Evolutionary conservation across 2,329 filamentous ascomycete genomes (phyloP), one percentile per base, ranked within the genome.

Genomic region (Pezicula radicicola): DNA sequence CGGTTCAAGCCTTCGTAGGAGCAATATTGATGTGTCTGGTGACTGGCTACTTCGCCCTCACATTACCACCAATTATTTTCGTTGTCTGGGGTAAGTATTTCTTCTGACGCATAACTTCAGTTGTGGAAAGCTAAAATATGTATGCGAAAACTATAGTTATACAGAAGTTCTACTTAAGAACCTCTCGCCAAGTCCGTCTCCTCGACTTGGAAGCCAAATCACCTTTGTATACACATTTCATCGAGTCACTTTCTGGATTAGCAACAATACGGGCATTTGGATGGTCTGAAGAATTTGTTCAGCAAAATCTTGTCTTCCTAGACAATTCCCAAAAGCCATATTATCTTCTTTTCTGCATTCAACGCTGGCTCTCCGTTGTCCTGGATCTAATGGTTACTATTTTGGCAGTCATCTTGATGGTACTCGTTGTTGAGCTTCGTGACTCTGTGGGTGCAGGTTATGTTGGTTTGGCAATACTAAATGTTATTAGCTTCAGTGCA

Each of bases 341-440:
- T 50, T 85, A 85, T 58, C 70, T 83, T 0, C 69, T 84, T 6
- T 78, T 74, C 52, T 75, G 76, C 45, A 74, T 83, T 2, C 83
- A 85, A 60, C 72, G 78, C 21, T 85, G 81, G 81, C 71, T 85
- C 1, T 69, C 63, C 0, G 68, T 84, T 0, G 71, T 75, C 0
- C 49, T 64, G 0, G 59, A 62, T 37, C 51, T 64, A n/a, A 39
- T 63, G 9, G 58, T 60, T 7, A 51, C 39, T 16, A 57, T 59
- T 6, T 49, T 71, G 1, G 68, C 68, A 4, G 56, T 64, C 10
- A 57, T 66, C 10, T 49, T 72, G 18, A 66, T 68, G 37, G 58
- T 64, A 0, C 62, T 74, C 3, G 63, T 66, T 6, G 63, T 70
- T 7, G 60, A 66, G 28, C 58, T 70, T 25, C 60, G 64, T 6